Conservation (phyloP, 805 yeast species). For the Starmerella ratchasimensis region DNA sequence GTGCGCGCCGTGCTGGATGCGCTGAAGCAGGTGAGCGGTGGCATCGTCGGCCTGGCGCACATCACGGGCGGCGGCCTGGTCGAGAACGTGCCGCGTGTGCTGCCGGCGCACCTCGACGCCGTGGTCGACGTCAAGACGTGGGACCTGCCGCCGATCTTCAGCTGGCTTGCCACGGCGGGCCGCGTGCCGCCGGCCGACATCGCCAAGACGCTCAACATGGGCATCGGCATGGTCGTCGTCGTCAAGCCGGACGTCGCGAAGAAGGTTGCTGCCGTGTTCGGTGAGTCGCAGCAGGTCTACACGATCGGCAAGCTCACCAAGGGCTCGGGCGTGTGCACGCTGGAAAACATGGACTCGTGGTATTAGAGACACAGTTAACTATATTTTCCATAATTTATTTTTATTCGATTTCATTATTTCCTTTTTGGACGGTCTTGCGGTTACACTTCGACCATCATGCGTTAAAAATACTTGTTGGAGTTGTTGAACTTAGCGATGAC, state of each 20-base stretch:
- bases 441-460: no score
- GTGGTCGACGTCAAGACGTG: slow-evolving; percentile 63
- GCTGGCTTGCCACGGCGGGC: slow-evolving; percentile 88
- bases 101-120: slow-evolving; percentile 71
- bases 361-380: no score
- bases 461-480: no score
- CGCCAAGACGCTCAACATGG: slow-evolving; percentile 84
- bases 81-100: slow-evolving; percentile 90
- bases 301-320: slow-evolving; percentile 47
- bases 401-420: no score
- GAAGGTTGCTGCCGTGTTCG: slow-evolving; percentile 39
- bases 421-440: no score
- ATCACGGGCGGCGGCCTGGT: slow-evolving; percentile 98
- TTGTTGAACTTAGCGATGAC: no score
- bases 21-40: slow-evolving; percentile 35
- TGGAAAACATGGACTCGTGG: slow-evolving; percentile 26
- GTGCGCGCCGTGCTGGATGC: slow-evolving; percentile 79
- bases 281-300: slow-evolving; percentile 64
- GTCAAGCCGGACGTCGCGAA: slow-evolving; percentile 56
- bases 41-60: slow-evolving; percentile 81
- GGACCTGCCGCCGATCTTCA: slow-evolving; percentile 80
- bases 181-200: slow-evolving; percentile 76
- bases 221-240: slow-evolving; percentile 90
- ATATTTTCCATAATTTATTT: no score
- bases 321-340: slow-evolving; percentile 32